Base-by-base conservation (phyloP, 2,329 filamentous ascomycete species). In the Verticillium nubilum region DNA sequence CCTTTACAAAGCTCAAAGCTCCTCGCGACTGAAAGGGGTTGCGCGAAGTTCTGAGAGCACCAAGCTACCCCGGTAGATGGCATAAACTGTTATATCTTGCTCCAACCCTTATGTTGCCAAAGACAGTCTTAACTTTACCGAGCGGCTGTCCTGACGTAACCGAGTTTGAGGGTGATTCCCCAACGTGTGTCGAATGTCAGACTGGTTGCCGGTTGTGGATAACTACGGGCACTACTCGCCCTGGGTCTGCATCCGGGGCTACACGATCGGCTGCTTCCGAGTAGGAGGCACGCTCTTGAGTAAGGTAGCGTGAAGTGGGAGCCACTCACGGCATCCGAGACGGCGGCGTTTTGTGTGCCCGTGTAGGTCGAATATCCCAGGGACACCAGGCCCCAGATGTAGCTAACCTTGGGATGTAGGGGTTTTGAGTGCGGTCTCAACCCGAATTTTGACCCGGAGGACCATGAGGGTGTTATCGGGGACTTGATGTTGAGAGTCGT, bases 211-310 rank as follows among this genome's bases (percentile, higher is more conserved):
- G 5, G 54, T 56, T 19, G 33, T 31, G 19, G 23, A 37, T n/a
- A 56, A 56, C 26, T n/a, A 37, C 31, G 54, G 54, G 12, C 37
- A 56, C 31, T 56, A 56, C 27, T 56, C 54, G 17, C 54, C 54
- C 7, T 29, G 54, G 2, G 26, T 56, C 29, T 56, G 54, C 26
- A 31, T 33, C 12, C 26, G n/a, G 10, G 54, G 31, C 4, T 56
- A 56, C 10, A 56, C 54, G 10, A 31, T 56, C 6, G 33, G 33
- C 4, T 37, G 33, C 33, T 13, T 37, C 33, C 33, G 33, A 17
- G n/a, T 17, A 19, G 33, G 33, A 1, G 7, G 27, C 19, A 29
- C 54, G 6, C 23, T 19, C 10, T 25, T 25, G 54, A 33, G 4
- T 7, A n/a, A n/a, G n/a, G n/a, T n/a, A n/a, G n/a, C n/a, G 31